phyloP scores from a whole-genome alignment of 768 basidiomycete genomes.

The Tephrocybe rancida region DNA sequence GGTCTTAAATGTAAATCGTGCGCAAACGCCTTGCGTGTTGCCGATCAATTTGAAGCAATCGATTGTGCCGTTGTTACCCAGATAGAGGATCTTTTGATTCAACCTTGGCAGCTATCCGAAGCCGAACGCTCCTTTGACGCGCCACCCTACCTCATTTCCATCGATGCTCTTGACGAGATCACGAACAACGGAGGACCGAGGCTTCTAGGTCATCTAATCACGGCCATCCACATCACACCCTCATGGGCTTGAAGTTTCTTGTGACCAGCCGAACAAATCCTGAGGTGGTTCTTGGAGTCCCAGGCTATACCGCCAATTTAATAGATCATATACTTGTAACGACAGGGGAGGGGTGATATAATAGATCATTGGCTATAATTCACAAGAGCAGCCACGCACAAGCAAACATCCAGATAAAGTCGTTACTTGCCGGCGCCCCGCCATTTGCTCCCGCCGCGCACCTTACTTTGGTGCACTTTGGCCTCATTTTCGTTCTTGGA shows the following conservation, averaged over 20 bases:
- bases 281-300: constrained; percentile 9
- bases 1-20: constrained; percentile 23
- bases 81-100: constrained; percentile 19
- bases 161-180: constrained; percentile 28
- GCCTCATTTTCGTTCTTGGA: no score
- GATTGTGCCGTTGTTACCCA: constrained; percentile 9
- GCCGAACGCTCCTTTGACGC: background rate
- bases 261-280: constrained; percentile 23
- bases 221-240: constrained; percentile 10
- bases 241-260: constrained; percentile 21
- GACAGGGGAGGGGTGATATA: no score
- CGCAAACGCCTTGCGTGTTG: constrained; percentile 15
- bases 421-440: no score
- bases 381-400: no score
- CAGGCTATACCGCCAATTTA: no score
- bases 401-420: no score
- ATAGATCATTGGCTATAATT: no score
- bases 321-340: no score
- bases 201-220: constrained; percentile 19
- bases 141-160: constrained; percentile 19
- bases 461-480: no score
- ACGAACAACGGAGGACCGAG: constrained; percentile 12
- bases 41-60: constrained; percentile 7
- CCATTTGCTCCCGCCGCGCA: no score
- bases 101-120: constrained; percentile 19